A percentile compares a stretch with the other conserved stretches of the same genome.
These are phyloP conservation scores for Craterostigma plantagineum DNA, from an alignment of 257 asterid genomes.

Conservation along the genomic window DNA sequence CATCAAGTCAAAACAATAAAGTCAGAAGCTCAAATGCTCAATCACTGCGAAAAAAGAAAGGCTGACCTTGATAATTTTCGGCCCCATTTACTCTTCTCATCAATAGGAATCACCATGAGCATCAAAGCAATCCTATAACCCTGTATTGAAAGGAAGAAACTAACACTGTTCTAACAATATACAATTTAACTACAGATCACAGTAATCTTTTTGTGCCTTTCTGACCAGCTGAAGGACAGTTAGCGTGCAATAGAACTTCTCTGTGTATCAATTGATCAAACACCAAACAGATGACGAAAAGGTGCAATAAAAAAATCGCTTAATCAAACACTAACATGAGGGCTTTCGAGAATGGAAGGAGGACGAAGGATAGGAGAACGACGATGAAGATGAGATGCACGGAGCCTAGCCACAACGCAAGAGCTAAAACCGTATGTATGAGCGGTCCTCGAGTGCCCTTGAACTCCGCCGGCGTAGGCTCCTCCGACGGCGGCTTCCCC, in stretches of 20 bases:
- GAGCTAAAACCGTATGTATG: constrained; percentile 24
- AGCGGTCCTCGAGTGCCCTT: constrained; percentile 32
- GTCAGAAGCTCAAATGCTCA: background rate
- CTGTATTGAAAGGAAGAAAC: constrained; percentile 19
- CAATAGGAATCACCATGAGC: constrained; percentile 47
- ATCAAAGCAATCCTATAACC: constrained; percentile 50
- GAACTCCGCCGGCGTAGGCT: constrained; percentile 40
- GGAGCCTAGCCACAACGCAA: constrained; percentile 55
- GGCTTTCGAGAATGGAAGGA: constrained; percentile 50
- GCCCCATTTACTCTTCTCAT: constrained; percentile 57
- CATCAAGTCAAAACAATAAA: background rate
- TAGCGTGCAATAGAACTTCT: too few species aligned
- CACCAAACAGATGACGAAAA: too few species aligned
- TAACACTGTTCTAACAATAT: too few species aligned
- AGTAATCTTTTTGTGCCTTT: too few species aligned
- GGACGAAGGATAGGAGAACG: constrained; percentile 33
- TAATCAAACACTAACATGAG: constrained; percentile 29
- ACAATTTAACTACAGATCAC: background rate
- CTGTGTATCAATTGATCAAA: too few species aligned
- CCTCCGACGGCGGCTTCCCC: constrained; percentile 11
- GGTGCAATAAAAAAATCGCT: background rate
- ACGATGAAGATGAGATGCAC: constrained; percentile 35
- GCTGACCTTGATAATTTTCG: constrained; percentile 42
- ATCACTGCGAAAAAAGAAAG: background rate
- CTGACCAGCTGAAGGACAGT: too few species aligned